Conservation (phyloP, 2,329 filamentous ascomycete genomes). For the Pseudogymnoascus sp. region DNA sequence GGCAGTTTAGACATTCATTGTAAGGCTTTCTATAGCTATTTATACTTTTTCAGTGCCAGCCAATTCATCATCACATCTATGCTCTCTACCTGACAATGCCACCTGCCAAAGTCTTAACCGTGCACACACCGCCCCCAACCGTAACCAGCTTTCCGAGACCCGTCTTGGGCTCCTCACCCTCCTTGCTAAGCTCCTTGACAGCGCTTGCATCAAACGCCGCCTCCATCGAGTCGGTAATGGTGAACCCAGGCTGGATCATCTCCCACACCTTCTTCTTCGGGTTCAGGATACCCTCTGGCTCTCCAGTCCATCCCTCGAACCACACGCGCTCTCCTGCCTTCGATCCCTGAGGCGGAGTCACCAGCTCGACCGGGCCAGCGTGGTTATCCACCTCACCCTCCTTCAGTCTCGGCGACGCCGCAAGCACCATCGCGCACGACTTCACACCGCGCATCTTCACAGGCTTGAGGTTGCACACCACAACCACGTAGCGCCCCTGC, state of each 20-base stretch:
- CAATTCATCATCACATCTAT: neutral
- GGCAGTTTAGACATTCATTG: neutral
- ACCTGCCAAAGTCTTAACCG: slow-evolving; percentile 69
- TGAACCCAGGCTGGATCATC: slow-evolving; percentile 91
- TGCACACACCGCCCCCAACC: slow-evolving; percentile 65
- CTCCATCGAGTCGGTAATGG: slow-evolving; percentile 71
- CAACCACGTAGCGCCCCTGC: slow-evolving; percentile 91
- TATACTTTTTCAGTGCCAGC: neutral
- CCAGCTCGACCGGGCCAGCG: slow-evolving; percentile 85
- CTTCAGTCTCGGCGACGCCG: slow-evolving; percentile 74
- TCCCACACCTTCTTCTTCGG: slow-evolving; percentile 99
- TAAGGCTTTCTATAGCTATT: slow-evolving; percentile 5
- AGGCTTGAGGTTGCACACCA: slow-evolving; percentile 96
- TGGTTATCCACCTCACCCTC: slow-evolving; percentile 81
- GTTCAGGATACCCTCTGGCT: slow-evolving; percentile 89
- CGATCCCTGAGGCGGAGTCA: slow-evolving; percentile 69
- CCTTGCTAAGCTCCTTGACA: slow-evolving; percentile 69
- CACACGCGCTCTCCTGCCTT: slow-evolving; percentile 80
- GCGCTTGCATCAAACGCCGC: slow-evolving; percentile 77
- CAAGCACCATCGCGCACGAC: slow-evolving; percentile 82
- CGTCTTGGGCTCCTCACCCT: slow-evolving; percentile 42
- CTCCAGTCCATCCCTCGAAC: slow-evolving; percentile 91
- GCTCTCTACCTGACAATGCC: slow-evolving; percentile 69
- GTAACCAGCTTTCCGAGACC: slow-evolving; percentile 62
- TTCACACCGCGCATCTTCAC: slow-evolving; percentile 96